A percentile compares a stretch with the other conserved stretches of the same genome.
phyloP scores from a whole-genome alignment of 331 rosid species.

The Arachis monticola region DNA sequence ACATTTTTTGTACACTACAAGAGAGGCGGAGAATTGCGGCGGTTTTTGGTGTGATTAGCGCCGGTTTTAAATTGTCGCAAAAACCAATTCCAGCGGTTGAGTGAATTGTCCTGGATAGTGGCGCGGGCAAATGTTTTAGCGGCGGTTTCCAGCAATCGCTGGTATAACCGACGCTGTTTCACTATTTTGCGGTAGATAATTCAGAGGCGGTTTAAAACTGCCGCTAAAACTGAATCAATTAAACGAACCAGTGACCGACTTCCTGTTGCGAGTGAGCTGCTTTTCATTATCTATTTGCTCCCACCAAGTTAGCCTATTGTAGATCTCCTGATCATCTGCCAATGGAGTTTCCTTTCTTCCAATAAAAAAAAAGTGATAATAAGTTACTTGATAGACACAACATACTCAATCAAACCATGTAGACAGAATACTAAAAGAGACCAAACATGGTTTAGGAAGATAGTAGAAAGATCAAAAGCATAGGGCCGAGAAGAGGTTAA shows the following conservation, averaged over 20 bases:
- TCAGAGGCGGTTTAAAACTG: no score
- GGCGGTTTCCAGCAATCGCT: no score
- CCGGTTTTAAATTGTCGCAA: no score
- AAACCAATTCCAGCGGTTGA: no score
- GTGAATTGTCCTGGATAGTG: no score
- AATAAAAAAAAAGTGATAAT: constrained; percentile 82
- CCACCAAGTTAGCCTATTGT: constrained; percentile 98
- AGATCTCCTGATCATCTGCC: constrained; percentile 96
- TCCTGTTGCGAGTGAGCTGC: constrained; percentile 99
- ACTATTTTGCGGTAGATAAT: no score
- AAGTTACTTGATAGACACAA: constrained; percentile 69
- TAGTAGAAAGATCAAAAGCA: not conserved
- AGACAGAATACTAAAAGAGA: constrained; percentile 6
- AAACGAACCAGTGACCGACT: constrained; percentile 65
- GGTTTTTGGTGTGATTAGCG: no score
- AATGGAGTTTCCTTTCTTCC: constrained; percentile 99
- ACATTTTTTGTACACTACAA: no score
- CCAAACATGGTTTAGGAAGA: constrained; percentile 14
- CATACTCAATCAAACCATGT: constrained; percentile 44
- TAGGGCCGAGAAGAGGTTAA: not conserved
- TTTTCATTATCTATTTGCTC: constrained; percentile 97
- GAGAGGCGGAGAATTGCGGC: no score
- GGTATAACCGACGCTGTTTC: no score
- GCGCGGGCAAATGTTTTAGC: no score
- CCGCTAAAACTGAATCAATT: no score